phyloP scores from a whole-genome alignment of 768 basidiomycete genomes.

The Lentinula lateritia region DNA sequence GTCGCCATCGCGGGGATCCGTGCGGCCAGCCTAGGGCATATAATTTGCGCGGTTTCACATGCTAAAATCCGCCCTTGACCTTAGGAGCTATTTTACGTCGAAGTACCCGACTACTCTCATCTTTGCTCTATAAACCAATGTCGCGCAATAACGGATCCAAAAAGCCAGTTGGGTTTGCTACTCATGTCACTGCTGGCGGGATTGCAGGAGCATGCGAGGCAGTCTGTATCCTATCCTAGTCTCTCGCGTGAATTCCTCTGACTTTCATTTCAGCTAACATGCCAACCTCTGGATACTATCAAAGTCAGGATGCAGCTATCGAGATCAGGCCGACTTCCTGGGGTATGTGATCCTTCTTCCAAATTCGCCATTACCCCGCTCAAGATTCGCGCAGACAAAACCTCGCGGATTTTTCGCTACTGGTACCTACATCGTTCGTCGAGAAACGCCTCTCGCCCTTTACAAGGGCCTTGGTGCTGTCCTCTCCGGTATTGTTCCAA shows the following conservation, averaged over 20 bases:
- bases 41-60: conserved; percentile 1
- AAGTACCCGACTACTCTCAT: background rate
- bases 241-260: background rate
- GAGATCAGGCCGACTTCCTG: conserved; percentile 67
- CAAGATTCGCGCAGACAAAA: conserved; percentile 57
- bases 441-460: conserved; percentile 91
- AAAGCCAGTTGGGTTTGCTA: conserved; percentile 80
- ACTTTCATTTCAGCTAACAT: conserved; percentile 46
- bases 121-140: conserved; percentile 25
- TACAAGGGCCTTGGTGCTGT: conserved; percentile 99
- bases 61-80: background rate
- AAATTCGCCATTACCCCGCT: background rate
- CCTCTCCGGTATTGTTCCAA: conserved; percentile 93
- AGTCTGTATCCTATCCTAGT: conserved; percentile 33
- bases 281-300: conserved; percentile 97
- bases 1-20: conserved; percentile 1
- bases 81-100: conserved; percentile 2
- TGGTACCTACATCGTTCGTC: conserved; percentile 76
- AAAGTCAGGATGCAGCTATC: conserved; percentile 99
- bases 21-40: background rate
- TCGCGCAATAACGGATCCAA: conserved; percentile 49
- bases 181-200: conserved; percentile 92
- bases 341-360: conserved; percentile 51
- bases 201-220: conserved; percentile 93
- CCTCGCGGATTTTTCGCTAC: conserved; percentile 91